phyloP scores from a whole-genome alignment of 208 protist genomes.

The Angomonas ambiguus region DNA sequence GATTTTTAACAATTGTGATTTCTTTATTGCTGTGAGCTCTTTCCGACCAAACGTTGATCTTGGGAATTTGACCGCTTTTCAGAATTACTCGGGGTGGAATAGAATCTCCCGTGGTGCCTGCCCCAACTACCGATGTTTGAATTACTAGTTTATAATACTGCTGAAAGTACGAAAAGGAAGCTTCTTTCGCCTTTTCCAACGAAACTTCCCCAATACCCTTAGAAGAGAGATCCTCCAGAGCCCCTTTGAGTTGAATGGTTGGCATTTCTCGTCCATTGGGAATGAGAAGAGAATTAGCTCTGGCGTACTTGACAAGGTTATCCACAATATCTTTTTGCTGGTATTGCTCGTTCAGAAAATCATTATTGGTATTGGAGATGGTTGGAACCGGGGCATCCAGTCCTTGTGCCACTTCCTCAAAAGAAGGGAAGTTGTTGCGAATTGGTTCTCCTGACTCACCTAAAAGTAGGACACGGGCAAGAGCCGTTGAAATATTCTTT shows the following conservation, averaged over 20 bases:
- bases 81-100: constrained; percentile 27
- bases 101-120: constrained; percentile 19
- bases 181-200: constrained; percentile 30
- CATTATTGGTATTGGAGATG: constrained; percentile 1
- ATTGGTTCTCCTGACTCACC: constrained; percentile 2
- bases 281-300: constrained; percentile 4
- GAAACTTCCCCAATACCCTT: constrained; percentile 21
- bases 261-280: constrained; percentile 15
- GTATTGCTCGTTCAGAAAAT: not conserved
- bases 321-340: not conserved
- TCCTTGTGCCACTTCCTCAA: constrained; percentile 7
- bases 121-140: constrained; percentile 36
- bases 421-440: constrained; percentile 11
- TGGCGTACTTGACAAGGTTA: constrained; percentile 2
- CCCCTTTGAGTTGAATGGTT: constrained; percentile 32
- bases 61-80: constrained; percentile 35
- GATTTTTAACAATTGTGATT: constrained; percentile 53
- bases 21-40: constrained; percentile 42
- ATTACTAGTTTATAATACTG: constrained; percentile 53
- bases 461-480: constrained; percentile 1
- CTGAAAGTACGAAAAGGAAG: constrained; percentile 31
- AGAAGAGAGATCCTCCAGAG: constrained; percentile 22
- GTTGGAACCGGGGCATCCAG: not conserved
- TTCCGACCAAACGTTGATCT: constrained; percentile 42
- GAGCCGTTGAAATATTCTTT: not conserved